These are phyloP conservation scores for Cubamyces lactineus DNA, from an alignment of 768 basidiomycete species.

Conservation along the genomic window DNA sequence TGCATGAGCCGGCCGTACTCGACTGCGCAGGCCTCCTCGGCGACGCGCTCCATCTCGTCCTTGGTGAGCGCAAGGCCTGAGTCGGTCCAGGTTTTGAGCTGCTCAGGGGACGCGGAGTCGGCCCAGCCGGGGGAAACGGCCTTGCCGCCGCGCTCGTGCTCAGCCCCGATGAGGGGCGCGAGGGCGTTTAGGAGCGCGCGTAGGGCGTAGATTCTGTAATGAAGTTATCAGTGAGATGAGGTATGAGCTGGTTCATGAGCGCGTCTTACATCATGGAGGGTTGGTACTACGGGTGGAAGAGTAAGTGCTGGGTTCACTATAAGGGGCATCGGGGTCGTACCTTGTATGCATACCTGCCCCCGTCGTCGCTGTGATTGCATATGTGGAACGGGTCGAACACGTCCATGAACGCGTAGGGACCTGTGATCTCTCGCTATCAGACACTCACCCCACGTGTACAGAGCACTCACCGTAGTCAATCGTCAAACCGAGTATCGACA, in stretches of 20 bases:
- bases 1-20: constrained; percentile 76
- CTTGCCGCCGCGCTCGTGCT: constrained; percentile 54
- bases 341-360: constrained; percentile 76
- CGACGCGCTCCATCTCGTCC: constrained; percentile 62
- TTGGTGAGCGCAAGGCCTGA: constrained; percentile 55
- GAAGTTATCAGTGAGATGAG: not conserved
- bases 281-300: constrained; percentile 51
- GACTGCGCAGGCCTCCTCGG: constrained; percentile 58
- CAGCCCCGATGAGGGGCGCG: constrained; percentile 85
- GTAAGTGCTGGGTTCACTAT: not conserved
- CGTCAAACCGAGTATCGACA: constrained; percentile 74
- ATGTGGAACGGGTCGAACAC: constrained; percentile 83
- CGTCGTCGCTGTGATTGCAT: constrained; percentile 87
- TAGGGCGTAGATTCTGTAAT: constrained; percentile 71
- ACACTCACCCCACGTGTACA: not conserved
- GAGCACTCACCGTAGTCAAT: constrained; percentile 66
- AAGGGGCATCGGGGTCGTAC: constrained; percentile 31
- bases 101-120: constrained; percentile 50
- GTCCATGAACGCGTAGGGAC: constrained; percentile 96
- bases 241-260: not conserved
- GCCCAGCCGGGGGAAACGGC: constrained; percentile 70
- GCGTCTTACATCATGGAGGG: constrained; percentile 71
- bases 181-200: constrained; percentile 77
- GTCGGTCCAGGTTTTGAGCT: constrained; percentile 63
- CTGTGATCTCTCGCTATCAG: constrained; percentile 39